Conservation (phyloP, 2,329 filamentous ascomycete genomes). For the Xylariaceae sp. region DNA sequence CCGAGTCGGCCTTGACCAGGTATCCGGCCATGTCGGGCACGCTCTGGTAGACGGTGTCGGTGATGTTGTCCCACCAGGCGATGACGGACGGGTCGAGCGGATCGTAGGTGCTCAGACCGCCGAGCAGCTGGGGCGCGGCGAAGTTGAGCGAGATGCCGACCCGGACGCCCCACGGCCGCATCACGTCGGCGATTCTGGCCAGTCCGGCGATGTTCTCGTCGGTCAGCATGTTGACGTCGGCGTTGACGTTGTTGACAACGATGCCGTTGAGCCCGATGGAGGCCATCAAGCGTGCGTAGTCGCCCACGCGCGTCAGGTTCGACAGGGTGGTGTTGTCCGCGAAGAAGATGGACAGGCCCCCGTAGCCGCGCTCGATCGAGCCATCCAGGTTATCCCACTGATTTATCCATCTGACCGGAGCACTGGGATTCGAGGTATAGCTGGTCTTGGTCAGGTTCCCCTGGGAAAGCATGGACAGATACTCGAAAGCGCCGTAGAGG, state of each 20-base stretch:
- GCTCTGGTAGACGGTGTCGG: conserved; percentile 48
- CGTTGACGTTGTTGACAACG: conserved; percentile 67
- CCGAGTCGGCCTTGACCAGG: conserved; percentile 64
- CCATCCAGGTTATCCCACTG: conserved; percentile 68
- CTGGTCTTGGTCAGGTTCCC: conserved; percentile 39
- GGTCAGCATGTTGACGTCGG: conserved; percentile 50
- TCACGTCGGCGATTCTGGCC: conserved; percentile 52
- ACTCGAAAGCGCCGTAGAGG: conserved; percentile 63
- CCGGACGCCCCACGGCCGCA: conserved; percentile 60
- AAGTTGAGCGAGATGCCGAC: conserved; percentile 63
- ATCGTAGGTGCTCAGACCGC: conserved; percentile 54
- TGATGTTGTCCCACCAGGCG: conserved; percentile 54
- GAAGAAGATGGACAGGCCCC: conserved; percentile 63
- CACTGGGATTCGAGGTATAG: conserved; percentile 41
- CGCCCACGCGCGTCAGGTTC: conserved; percentile 49
- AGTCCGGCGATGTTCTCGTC: conserved; percentile 53
- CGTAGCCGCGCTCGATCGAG: conserved; percentile 62
- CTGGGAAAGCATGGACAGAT: conserved; percentile 50
- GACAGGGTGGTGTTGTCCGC: conserved; percentile 45
- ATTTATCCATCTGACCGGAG: conserved; percentile 58
- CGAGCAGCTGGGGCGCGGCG: conserved; percentile 51
- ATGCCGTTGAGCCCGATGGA: conserved; percentile 61
- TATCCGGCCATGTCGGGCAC: conserved; percentile 64
- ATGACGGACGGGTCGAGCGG: conserved; percentile 54
- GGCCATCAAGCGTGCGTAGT: conserved; percentile 59